Base-by-base conservation (phyloP, 164 flowering plant genomes). In the Buxus sempervirens region DNA sequence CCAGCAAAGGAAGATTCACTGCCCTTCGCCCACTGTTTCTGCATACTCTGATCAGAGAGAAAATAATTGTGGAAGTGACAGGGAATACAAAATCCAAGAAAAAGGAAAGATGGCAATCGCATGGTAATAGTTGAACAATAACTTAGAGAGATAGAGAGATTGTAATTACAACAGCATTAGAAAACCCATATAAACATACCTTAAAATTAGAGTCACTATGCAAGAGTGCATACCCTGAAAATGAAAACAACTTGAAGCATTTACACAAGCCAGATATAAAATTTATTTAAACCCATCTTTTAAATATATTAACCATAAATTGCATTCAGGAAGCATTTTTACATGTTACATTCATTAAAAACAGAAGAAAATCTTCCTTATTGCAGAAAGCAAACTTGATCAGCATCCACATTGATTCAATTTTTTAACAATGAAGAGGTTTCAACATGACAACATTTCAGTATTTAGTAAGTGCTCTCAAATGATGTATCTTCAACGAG, bases 171-270 rank as follows among this genome's bases (percentile, higher is more conserved):
- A 7, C 7, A 7, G 38, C 38, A 15, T 45, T 45, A 9, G 24
- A 14, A 62, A 41, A 24, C 2, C 22, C 27, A 16, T 20, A 23
- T 14, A 51, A 26, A 16, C 23, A 62, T 85, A 95, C 98, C 98
- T 90, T 61, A 64, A 72, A n/a, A 85, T 54, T 72, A 90, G 72
- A 23, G 85, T 59, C 12, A 84, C 70, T 51, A 84, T 76, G 76
- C 88, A 82, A 58, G 70, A 51, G 81, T 85, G 95, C 92, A 95
- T 85, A 64, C 98, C 98, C 98, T 93, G 91, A 56, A 74, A 60
- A 45, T 22, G n/a, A 24, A 64, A 70, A 63, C 22, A 71, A 68
- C 32, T 62, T 55, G 58, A 38, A 60, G 28, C n/a, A n/a, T n/a
- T n/a, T 48, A 38, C 24, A 26, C 24, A 20, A 23, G 45, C n/a